These are phyloP conservation scores for Phytophthora tentaculata DNA, from an alignment of 352 stramenopile genomes.

Conservation along the genomic window DNA sequence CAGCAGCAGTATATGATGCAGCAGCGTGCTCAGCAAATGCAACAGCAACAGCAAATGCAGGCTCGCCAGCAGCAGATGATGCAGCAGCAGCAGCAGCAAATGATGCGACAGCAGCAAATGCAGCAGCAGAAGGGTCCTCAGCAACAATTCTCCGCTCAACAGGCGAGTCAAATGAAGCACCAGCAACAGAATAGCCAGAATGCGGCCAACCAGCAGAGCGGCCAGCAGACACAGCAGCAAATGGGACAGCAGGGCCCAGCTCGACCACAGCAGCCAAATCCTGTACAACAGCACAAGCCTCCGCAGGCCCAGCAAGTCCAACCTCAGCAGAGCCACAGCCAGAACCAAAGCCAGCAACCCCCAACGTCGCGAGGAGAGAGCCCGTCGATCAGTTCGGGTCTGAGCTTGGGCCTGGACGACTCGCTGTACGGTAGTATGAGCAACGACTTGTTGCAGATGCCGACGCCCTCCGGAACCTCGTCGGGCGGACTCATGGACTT, in stretches of 20 bases:
- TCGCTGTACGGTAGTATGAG: conserved; percentile 64
- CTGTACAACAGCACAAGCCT: conserved; percentile 33
- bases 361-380: conserved; percentile 47
- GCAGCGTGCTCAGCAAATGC: conserved; percentile 57
- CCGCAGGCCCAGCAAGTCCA: conserved; percentile 35
- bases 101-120: conserved; percentile 48
- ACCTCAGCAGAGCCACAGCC: conserved; percentile 17
- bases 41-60: conserved; percentile 63
- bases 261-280: conserved; percentile 39
- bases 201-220: conserved; percentile 44
- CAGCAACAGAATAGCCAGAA: conserved; percentile 44
- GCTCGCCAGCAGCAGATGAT: conserved; percentile 50
- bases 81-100: conserved; percentile 61
- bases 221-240: conserved; percentile 50
- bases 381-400: conserved; percentile 50
- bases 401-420: conserved; percentile 65
- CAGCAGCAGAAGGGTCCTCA: conserved; percentile 36
- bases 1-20: conserved; percentile 59
- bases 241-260: conserved; percentile 36
- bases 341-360: conserved; percentile 26
- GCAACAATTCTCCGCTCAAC: conserved; percentile 27
- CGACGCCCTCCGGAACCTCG: conserved; percentile 39
- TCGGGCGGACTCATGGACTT: conserved; percentile 70
- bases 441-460: conserved; percentile 67
- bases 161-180: conserved; percentile 37